Evolutionary conservation across 2,329 filamentous ascomycete species (phyloP).

Genomic region (Orbilia blumenaviensis): DNA sequence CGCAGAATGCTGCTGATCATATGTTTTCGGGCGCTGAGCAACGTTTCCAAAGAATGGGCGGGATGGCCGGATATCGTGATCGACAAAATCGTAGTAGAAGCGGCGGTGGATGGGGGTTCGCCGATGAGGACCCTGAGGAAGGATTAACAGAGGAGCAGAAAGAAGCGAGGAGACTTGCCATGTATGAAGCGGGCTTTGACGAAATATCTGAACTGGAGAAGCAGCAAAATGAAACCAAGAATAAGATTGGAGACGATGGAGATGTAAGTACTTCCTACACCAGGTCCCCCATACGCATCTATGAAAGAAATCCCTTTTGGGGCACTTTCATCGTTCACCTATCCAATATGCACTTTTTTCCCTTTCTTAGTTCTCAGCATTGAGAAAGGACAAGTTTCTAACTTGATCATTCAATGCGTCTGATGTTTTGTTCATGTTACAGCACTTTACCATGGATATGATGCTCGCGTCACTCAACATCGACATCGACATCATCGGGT

Average conservation of each 20-base stretch:
- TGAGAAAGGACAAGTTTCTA: conserved; percentile 48
- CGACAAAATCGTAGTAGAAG: conserved; percentile 30
- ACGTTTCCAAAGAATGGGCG: conserved; percentile 56
- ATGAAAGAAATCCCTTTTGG: conserved; percentile 34
- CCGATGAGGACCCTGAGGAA: conserved; percentile 41
- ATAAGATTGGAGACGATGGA: conserved; percentile 13
- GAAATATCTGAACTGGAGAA: conserved; percentile 42
- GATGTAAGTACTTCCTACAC: conserved; percentile 40
- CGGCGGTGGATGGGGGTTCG: conserved; percentile 35
- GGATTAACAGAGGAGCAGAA: conserved; percentile 41
- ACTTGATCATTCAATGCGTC: conserved; percentile 53
- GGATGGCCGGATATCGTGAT: conserved; percentile 39
- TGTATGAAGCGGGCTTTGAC: conserved; percentile 49
- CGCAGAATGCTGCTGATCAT: conserved; percentile 55
- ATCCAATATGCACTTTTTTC: neutral
- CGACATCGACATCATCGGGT: conserved; percentile 60
- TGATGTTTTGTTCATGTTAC: conserved; percentile 22
- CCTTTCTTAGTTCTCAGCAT: conserved; percentile 7
- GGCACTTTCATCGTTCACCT: conserved; percentile 9
- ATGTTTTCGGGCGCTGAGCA: conserved; percentile 56
- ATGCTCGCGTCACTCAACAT: conserved; percentile 62
- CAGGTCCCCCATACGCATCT: neutral
- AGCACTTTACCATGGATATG: conserved; percentile 61
- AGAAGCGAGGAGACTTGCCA: conserved; percentile 31
- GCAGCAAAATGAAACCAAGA: conserved; percentile 27